A percentile compares a stretch with the other conserved stretches of the same genome.
Conservation (phyloP, 1,284 basidiomycete species). For the Cryptococcus floricola region DNA sequence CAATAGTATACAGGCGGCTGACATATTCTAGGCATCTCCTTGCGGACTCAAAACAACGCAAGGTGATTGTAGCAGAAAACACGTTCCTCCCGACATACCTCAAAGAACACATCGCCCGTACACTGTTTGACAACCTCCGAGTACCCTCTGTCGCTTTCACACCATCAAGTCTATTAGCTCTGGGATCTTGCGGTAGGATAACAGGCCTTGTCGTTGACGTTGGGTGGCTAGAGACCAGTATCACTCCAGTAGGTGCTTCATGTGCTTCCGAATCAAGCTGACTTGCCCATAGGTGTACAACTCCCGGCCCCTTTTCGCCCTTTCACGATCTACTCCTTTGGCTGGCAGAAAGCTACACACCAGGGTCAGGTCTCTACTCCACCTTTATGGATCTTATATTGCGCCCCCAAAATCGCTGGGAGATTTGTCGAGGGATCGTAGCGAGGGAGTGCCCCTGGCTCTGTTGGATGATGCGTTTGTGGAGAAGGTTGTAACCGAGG, state of each 20-base stretch:
- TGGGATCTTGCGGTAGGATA: conserved; percentile 79
- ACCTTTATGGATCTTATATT: conserved; percentile 73
- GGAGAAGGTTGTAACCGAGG: conserved; percentile 38
- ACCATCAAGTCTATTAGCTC: conserved; percentile 74
- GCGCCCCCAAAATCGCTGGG: conserved; percentile 69
- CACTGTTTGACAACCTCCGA: conserved; percentile 86
- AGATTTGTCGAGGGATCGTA: conserved; percentile 6
- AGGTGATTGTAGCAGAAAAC: conserved; percentile 87
- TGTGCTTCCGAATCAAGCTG: background rate
- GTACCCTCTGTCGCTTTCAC: conserved; percentile 77
- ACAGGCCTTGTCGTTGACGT: conserved; percentile 90
- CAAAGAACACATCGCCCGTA: conserved; percentile 79
- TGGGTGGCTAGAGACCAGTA: conserved; percentile 83
- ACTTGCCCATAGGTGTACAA: conserved; percentile 68
- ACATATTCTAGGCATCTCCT: conserved; percentile 65
- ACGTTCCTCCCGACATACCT: conserved; percentile 78
- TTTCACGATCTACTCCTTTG: conserved; percentile 73
- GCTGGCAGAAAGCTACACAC: conserved; percentile 70
- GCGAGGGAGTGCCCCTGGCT: conserved; percentile 15
- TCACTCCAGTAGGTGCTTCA: conserved; percentile 65
- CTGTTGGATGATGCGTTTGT: conserved; percentile 30
- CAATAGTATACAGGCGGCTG: background rate
- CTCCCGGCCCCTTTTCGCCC: conserved; percentile 75
- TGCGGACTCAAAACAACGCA: conserved; percentile 87
- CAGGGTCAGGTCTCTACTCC: conserved; percentile 71